Evolutionary conservation across 306 rosid genomes (phyloP).

Genomic region (Comarum palustre): DNA sequence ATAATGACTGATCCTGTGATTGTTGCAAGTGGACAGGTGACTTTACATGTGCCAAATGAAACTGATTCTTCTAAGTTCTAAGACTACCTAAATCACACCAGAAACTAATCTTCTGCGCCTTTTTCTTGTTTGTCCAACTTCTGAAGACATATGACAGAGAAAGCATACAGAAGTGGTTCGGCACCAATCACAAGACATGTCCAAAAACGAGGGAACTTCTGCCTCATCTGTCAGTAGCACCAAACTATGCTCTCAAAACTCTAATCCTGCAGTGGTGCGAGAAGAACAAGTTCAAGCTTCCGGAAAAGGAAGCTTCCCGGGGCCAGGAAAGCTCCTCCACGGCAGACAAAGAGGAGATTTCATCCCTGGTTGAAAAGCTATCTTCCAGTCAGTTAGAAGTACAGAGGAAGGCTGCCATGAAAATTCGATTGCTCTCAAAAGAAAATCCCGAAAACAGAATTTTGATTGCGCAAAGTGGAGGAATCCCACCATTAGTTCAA

Average conservation of each 20-base stretch:
- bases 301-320: constrained; percentile 23
- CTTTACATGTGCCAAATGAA: background rate
- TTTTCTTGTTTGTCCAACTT: background rate
- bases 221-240: constrained; percentile 33
- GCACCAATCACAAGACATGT: constrained; percentile 45
- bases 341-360: constrained; percentile 37
- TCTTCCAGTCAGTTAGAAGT: constrained; percentile 45
- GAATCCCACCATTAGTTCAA: constrained; percentile 58
- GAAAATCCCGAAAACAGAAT: constrained; percentile 60
- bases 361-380: constrained; percentile 45
- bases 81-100: background rate
- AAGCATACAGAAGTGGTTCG: constrained; percentile 74
- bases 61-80: background rate
- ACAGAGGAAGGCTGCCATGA: constrained; percentile 53
- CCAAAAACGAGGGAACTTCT: constrained; percentile 45
- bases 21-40: constrained; percentile 76
- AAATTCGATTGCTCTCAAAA: constrained; percentile 62
- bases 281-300: constrained; percentile 51
- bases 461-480: constrained; percentile 53
- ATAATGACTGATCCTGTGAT: constrained; percentile 78
- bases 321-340: constrained; percentile 31
- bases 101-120: constrained; percentile 17
- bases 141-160: constrained; percentile 71
- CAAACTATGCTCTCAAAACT: constrained; percentile 46
- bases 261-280: constrained; percentile 66